Evolutionary conservation across 371 early-diverging fungal species (phyloP).

Genomic region (Thermomucor indicae-seudaticae): DNA sequence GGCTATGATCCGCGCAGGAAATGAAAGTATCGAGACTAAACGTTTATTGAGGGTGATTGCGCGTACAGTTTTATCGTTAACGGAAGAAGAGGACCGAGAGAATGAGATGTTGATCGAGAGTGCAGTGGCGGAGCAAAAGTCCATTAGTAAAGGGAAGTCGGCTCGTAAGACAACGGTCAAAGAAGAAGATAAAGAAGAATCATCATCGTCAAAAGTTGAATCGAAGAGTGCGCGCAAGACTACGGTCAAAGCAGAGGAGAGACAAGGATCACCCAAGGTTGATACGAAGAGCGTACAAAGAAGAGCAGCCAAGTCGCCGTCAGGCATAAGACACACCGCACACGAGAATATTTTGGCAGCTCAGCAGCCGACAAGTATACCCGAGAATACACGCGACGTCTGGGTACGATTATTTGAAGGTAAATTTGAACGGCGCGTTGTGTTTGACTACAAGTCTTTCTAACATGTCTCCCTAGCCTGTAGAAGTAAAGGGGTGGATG

Average conservation of each 20-base stretch:
- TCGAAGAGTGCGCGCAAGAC: no score
- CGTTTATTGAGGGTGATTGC: slow-evolving; percentile 22
- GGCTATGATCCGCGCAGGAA: slow-evolving; percentile 16
- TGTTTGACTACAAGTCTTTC: background rate
- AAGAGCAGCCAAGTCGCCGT: no score
- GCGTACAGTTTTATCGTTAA: slow-evolving; percentile 22
- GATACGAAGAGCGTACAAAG: no score
- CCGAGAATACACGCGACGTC: slow-evolving; percentile 27
- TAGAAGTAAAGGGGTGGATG: slow-evolving; percentile 23
- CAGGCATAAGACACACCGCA: no score
- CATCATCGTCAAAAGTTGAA: no score
- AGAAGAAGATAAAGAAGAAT: no score
- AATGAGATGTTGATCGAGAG: no score
- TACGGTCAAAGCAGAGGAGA: no score
- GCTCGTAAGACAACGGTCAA: no score
- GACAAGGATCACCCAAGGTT: no score
- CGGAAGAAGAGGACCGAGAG: background rate
- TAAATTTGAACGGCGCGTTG: slow-evolving; percentile 17
- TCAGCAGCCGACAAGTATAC: background rate
- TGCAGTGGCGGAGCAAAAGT: no score
- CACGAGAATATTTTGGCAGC: background rate
- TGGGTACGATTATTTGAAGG: slow-evolving; percentile 34
- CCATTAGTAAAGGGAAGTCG: no score
- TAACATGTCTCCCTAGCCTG: slow-evolving; percentile 23
- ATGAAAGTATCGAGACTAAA: slow-evolving; percentile 9